Conservation (phyloP, 306 rosid genomes). For the Quercus cerris region DNA sequence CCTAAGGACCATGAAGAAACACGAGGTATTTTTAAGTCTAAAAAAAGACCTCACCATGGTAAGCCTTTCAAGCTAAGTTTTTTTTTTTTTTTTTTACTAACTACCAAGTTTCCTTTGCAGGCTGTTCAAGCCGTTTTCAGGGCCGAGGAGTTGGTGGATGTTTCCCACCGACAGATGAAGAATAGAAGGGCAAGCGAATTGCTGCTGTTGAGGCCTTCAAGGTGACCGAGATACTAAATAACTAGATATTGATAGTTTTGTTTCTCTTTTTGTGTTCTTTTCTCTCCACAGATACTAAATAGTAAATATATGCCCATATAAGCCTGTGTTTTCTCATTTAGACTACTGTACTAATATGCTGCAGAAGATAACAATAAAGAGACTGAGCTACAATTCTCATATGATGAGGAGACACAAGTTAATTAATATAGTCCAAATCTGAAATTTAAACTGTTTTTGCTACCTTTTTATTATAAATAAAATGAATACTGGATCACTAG, state of each 20-base stretch:
- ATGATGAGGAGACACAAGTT: neutral
- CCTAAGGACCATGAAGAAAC: too few species aligned
- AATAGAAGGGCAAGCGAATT: too few species aligned
- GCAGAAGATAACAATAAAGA: neutral
- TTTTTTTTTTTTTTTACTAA: too few species aligned
- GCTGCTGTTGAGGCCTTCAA: too few species aligned
- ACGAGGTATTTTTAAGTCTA: too few species aligned
- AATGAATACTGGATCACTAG: neutral
- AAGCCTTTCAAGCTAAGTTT: too few species aligned
- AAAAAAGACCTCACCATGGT: too few species aligned
- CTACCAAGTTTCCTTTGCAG: too few species aligned
- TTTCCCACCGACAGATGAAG: too few species aligned
- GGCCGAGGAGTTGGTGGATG: too few species aligned
- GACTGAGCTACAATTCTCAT: neutral
- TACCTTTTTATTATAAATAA: neutral
- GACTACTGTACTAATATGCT: neutral
- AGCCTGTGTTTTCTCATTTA: neutral
- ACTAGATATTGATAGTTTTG: neutral
- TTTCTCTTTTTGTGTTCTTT: neutral
- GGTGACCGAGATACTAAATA: too few species aligned
- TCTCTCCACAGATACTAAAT: neutral
- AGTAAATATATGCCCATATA: neutral
- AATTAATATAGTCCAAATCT: neutral
- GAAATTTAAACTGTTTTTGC: neutral
- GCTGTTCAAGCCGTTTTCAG: too few species aligned